phyloP scores from a whole-genome alignment of 176 grass and related monocot genomes.

The Lolium perenne region DNA sequence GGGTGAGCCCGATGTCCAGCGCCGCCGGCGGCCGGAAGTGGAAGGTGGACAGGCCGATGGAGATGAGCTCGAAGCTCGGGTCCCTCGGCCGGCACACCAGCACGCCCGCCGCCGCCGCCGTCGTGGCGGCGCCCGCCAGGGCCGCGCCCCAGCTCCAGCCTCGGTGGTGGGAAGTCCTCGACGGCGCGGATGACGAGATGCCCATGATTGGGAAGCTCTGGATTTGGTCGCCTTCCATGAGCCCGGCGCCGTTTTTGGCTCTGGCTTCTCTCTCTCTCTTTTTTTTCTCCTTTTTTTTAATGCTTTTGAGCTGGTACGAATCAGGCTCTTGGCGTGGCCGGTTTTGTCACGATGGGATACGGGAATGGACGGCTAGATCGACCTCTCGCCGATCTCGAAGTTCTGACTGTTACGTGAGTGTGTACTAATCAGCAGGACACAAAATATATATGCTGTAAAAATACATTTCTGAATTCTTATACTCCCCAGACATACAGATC shows the following conservation, averaged over 20 bases:
- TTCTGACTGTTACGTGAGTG: too few relatives aligned
- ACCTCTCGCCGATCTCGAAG: neutral
- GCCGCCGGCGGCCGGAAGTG: constrained; percentile 64
- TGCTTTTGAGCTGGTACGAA: neutral
- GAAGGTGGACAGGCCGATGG: constrained; percentile 74
- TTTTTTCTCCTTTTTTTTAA: neutral
- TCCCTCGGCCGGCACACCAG: constrained; percentile 58
- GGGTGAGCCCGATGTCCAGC: constrained; percentile 77
- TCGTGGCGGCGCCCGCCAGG: constrained; percentile 59
- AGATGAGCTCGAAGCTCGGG: constrained; percentile 82
- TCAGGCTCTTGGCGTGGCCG: constrained; percentile 6
- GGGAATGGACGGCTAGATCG: neutral
- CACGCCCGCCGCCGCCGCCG: constrained; percentile 44
- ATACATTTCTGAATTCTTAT: neutral
- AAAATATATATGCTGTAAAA: too few relatives aligned
- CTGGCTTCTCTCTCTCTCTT: too few relatives aligned
- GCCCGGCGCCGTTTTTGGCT: neutral
- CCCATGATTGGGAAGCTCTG: constrained; percentile 41
- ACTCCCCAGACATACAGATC: neutral
- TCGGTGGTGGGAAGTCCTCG: constrained; percentile 22
- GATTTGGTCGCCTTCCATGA: constrained; percentile 11
- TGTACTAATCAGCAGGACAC: too few relatives aligned
- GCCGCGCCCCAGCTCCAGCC: constrained; percentile 74
- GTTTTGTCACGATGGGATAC: neutral
- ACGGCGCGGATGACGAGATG: constrained; percentile 16